phyloP scores from a whole-genome alignment of 129 eudicot genomes.

The Lactuca sativa region DNA sequence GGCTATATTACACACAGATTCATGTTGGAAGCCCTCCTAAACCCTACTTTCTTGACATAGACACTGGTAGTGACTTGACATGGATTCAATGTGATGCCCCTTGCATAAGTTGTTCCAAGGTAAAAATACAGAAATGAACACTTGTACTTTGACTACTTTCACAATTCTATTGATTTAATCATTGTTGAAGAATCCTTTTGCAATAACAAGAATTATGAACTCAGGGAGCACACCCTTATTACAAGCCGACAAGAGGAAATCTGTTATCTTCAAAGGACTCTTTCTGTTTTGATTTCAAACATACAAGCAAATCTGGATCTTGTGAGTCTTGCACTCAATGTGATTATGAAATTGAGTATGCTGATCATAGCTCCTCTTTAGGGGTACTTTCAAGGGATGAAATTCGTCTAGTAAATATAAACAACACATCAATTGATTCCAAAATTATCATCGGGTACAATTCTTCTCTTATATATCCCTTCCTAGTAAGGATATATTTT shows the following conservation, averaged over 20 bases:
- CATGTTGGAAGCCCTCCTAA: conserved; percentile 76
- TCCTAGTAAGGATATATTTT: not conserved
- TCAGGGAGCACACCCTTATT: conserved; percentile 83
- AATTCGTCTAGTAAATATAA: conserved; percentile 46
- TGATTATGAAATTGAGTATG: conserved; percentile 79
- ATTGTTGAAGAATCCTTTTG: not conserved
- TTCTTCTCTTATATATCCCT: conserved; percentile 4
- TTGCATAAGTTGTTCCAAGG: conserved; percentile 81
- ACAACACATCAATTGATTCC: conserved; percentile 45
- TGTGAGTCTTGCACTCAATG: conserved; percentile 63
- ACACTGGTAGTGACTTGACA: conserved; percentile 84
- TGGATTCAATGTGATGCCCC: conserved; percentile 98
- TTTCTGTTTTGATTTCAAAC: conserved; percentile 58
- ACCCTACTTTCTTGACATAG: conserved; percentile 78
- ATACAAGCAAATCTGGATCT: conserved; percentile 29
- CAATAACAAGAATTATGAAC: conserved; percentile 20
- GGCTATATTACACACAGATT: conserved; percentile 65
- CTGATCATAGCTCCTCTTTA: conserved; percentile 74
- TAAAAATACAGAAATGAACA: conserved; percentile 7
- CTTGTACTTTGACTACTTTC: too few relatives aligned
- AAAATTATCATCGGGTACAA: conserved; percentile 66
- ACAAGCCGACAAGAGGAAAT: conserved; percentile 53
- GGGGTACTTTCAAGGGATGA: conserved; percentile 80
- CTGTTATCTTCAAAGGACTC: conserved; percentile 54
- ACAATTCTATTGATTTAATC: too few relatives aligned